Base-by-base conservation (phyloP, 805 yeast genomes). In the Saccharomycopsis sp. region DNA sequence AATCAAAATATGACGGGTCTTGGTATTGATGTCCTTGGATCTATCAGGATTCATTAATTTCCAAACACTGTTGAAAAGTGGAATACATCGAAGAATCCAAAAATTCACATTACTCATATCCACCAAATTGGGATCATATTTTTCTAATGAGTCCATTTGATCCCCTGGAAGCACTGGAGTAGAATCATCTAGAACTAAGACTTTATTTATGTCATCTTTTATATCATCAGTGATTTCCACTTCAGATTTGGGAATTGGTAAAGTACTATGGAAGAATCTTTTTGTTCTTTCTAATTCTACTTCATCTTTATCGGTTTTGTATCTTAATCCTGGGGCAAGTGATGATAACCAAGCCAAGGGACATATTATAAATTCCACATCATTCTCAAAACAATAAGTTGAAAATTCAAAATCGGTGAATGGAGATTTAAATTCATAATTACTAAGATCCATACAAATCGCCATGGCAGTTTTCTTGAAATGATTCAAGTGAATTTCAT, bases 401-500 rank as follows among this genome's bases (percentile, higher is more conserved):
- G 88, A 69, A 57, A 82, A 84, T 57, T 88, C 96, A 54, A 71
- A 85, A 20, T 64, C 67, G 28, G 69, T 64, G 59, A 85, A 87
- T 1, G 94, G 87, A 1, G 95, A 86, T 47, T 72, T 64, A 56
- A 88, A 88, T 54, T 82, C 68, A 56, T 83, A 81, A 0, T 96
- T 95, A 55, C 84, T 87, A 46, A 88, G 58, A 60, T 88, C 97
- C 96, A 88, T 88, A 56, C 97, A 88, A 4, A 88, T 86, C 0
- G 96, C 97, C 40, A 88, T 65, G 26, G 77, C 68, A 1, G 80
- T 62, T 27, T 56, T 67, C 5, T 72, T 49, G 17, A 48, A 47
- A 13, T 52, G 47, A 19, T 21, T 59, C 59, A 37, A 43, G 46
- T 26, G 52, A 19, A 20, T 52, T 1, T 36, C 32, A 14, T 51